These are phyloP conservation scores for Pyricularia sp. DNA, from an alignment of 2,329 filamentous ascomycete species.

Conservation along the genomic window DNA sequence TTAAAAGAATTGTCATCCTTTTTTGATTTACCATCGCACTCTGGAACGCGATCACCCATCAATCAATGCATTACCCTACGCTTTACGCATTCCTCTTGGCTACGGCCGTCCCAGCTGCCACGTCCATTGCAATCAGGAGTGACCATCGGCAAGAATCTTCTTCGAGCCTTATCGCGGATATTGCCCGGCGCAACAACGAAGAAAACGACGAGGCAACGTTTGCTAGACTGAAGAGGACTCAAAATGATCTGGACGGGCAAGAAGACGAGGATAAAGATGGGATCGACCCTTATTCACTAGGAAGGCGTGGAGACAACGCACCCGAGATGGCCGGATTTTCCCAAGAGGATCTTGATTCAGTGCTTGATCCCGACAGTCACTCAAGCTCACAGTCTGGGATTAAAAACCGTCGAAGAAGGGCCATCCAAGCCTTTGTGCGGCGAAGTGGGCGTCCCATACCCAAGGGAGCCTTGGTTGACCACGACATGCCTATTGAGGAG, in stretches of 20 bases:
- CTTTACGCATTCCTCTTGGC: slow-evolving; percentile 4
- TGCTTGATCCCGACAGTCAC: background rate
- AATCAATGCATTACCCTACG: slow-evolving; percentile 3
- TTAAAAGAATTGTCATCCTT: background rate
- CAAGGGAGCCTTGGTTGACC: background rate
- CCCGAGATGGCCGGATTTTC: background rate
- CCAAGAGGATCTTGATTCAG: background rate
- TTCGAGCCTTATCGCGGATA: background rate
- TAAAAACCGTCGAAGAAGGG: background rate
- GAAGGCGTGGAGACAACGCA: background rate
- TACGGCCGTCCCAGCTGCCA: background rate
- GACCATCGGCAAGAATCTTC: background rate
- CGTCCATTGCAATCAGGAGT: background rate
- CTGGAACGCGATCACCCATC: background rate
- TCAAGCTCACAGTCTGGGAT: background rate
- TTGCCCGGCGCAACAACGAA: background rate
- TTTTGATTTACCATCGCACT: background rate
- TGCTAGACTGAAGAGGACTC: slow-evolving; percentile 1
- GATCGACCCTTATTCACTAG: background rate
- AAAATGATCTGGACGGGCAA: slow-evolving; percentile 12
- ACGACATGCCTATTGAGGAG: background rate
- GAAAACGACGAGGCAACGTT: background rate
- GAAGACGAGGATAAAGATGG: slow-evolving; percentile 13
- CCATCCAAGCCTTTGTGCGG: background rate
- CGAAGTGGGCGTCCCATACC: background rate